phyloP scores from a whole-genome alignment of 192 early-diverging fungal species.

The Radiomyces spectabilis region DNA sequence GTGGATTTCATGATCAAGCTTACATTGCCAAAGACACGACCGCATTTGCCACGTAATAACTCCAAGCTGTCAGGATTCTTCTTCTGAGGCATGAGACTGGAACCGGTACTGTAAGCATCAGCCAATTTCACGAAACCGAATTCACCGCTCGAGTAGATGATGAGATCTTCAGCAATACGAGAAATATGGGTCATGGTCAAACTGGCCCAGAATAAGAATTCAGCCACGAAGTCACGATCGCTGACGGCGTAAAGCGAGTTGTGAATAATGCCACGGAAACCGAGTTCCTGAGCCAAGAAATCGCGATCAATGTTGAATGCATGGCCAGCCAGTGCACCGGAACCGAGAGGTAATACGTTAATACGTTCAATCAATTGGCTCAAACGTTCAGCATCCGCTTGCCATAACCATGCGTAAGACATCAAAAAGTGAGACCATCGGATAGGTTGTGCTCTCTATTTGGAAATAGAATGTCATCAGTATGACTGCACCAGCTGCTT shows the following conservation, averaged over 20 bases:
- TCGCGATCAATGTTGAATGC: slow-evolving; percentile 93
- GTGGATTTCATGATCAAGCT: slow-evolving; percentile 1
- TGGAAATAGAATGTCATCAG: background rate
- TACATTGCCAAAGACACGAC: slow-evolving; percentile 90
- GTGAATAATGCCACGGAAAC: slow-evolving; percentile 75
- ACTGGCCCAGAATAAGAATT: slow-evolving; percentile 92
- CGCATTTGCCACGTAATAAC: slow-evolving; percentile 92
- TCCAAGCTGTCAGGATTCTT: slow-evolving; percentile 98
- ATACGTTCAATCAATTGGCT: slow-evolving; percentile 73
- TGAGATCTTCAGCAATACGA: slow-evolving; percentile 90
- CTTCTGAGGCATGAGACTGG: slow-evolving; percentile 98
- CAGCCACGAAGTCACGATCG: slow-evolving; percentile 96
- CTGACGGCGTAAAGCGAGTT: slow-evolving; percentile 90
- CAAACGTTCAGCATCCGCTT: slow-evolving; percentile 81
- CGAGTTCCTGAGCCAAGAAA: slow-evolving; percentile 81
- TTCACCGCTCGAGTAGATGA: slow-evolving; percentile 87
- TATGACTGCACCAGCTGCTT: background rate
- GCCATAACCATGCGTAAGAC: slow-evolving; percentile 84
- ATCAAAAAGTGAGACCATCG: slow-evolving; percentile 93
- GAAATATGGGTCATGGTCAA: slow-evolving; percentile 89
- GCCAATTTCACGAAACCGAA: slow-evolving; percentile 94
- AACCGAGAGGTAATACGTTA: slow-evolving; percentile 83
- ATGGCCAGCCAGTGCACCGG: slow-evolving; percentile 94
- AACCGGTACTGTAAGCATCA: slow-evolving; percentile 97
- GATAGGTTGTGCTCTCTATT: slow-evolving; percentile 90